These are phyloP conservation scores for Moesziomyces sp. DNA, from an alignment of 1,284 basidiomycete genomes.

Conservation along the genomic window DNA sequence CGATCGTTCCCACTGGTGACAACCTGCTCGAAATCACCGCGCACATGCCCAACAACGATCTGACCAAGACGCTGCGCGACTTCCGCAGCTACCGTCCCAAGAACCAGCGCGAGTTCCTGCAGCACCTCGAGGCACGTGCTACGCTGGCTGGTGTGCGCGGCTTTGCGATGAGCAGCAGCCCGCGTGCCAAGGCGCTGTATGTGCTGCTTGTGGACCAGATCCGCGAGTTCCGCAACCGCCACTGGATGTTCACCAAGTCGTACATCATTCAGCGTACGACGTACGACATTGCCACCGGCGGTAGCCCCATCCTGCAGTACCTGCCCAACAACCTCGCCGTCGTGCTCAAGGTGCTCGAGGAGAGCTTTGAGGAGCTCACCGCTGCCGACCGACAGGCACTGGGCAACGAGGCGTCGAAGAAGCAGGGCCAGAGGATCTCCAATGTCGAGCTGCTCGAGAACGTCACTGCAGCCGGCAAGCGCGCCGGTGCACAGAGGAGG, in stretches of 20 bases:
- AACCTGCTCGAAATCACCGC: constrained; percentile 65
- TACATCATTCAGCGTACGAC: constrained; percentile 62
- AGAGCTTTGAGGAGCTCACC: constrained; percentile 42
- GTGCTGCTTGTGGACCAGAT: constrained; percentile 62
- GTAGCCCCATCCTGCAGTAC: constrained; percentile 60
- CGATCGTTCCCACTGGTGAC: constrained; percentile 57
- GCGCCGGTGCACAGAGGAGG: constrained; percentile 47
- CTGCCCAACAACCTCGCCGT: constrained; percentile 61
- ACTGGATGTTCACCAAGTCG: constrained; percentile 62
- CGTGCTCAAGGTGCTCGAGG: constrained; percentile 55
- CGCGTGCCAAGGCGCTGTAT: constrained; percentile 56
- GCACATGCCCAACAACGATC: constrained; percentile 61
- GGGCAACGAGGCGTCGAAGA: background rate
- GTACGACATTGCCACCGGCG: constrained; percentile 64
- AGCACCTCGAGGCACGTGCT: constrained; percentile 56
- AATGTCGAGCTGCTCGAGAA: constrained; percentile 40
- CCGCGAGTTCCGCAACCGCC: constrained; percentile 62
- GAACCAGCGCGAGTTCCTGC: constrained; percentile 56
- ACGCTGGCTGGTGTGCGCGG: constrained; percentile 32
- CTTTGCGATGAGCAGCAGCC: constrained; percentile 44
- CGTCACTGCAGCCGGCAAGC: constrained; percentile 43
- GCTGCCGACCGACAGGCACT: constrained; percentile 22
- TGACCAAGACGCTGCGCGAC: constrained; percentile 62
- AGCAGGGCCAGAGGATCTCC: constrained; percentile 28
- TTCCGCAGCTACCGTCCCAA: constrained; percentile 63